A percentile compares a stretch with the other conserved stretches of the same genome.
Conservation (phyloP, 345 rosid genomes). For the Eucalyptus urophylla region DNA sequence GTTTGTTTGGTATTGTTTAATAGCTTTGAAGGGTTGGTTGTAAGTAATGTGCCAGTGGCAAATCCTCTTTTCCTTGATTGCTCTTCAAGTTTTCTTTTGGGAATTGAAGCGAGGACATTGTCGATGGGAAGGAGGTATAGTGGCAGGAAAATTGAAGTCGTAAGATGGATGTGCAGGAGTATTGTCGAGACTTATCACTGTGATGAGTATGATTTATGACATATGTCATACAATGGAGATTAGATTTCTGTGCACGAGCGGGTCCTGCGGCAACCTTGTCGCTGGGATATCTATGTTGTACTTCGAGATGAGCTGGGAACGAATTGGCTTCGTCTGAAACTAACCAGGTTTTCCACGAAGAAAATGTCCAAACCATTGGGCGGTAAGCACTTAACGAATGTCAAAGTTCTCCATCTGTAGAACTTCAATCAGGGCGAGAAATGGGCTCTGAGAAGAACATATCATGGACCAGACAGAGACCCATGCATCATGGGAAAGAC, state of each 20-base stretch:
- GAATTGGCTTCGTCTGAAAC: not conserved
- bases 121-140: not conserved
- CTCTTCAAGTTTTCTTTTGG: not conserved
- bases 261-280: not conserved
- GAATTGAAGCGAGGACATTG: not conserved
- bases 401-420: not conserved
- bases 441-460: not conserved
- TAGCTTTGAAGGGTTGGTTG: not conserved
- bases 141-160: not conserved
- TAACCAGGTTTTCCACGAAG: not conserved
- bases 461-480: not conserved
- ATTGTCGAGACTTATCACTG: not conserved
- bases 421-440: not conserved
- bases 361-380: not conserved
- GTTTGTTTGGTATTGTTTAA: not conserved
- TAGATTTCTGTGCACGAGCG: not conserved
- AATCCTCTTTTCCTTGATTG: not conserved
- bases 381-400: not conserved
- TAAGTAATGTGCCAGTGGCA: not conserved
- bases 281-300: not conserved
- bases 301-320: not conserved
- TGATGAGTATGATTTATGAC: not conserved
- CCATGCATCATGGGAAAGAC: not conserved
- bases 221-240: not conserved
- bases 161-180: not conserved